phyloP scores from a whole-genome alignment of 352 stramenopile species.

The Phytophthora pistaciae region DNA sequence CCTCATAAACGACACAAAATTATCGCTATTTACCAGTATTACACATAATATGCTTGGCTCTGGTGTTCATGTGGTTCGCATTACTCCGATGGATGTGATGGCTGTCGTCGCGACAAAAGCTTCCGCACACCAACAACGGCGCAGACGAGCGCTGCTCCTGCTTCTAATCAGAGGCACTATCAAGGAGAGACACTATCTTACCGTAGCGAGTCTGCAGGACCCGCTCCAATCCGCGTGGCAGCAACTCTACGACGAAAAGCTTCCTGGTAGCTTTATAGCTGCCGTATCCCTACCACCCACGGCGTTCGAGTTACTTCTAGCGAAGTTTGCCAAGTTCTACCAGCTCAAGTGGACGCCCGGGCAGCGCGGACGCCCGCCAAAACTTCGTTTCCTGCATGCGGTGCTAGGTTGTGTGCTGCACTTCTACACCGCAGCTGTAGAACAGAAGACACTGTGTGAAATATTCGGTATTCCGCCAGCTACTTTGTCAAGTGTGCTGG shows the following conservation, averaged over 20 bases:
- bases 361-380: not conserved
- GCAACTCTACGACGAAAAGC: constrained; percentile 1
- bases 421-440: constrained; percentile 5
- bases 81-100: not conserved
- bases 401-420: constrained; percentile 6
- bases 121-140: not conserved
- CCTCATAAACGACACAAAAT: not conserved
- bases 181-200: constrained; percentile 7
- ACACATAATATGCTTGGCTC: not conserved
- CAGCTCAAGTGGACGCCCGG: constrained; percentile 1
- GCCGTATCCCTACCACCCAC: not conserved
- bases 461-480: constrained; percentile 7
- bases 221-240: not conserved
- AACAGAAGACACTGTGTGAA: constrained; percentile 8
- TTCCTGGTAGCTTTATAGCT: constrained; percentile 4
- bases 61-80: not conserved
- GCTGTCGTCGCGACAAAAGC: not conserved
- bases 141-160: not conserved
- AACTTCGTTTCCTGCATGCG: constrained; percentile 1
- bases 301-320: not conserved
- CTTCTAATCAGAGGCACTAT: not conserved
- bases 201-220: constrained; percentile 1
- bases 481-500: not conserved
- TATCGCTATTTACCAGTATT: not conserved
- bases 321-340: constrained; percentile 8